Evolutionary conservation across 2,329 filamentous ascomycete species (phyloP).

Genomic region (Monilinia polystroma): DNA sequence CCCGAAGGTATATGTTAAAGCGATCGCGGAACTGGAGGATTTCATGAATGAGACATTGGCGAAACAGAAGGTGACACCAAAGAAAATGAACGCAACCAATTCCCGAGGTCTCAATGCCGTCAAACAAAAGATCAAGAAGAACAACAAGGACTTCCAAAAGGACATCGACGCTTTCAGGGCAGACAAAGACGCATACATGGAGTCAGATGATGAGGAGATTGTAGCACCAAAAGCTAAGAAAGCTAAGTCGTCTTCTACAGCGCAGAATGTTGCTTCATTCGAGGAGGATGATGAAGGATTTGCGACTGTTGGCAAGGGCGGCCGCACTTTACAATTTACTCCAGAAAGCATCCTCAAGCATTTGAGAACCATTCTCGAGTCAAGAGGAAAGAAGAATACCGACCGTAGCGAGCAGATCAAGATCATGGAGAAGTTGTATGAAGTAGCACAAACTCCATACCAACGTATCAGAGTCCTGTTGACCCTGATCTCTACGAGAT

Average conservation of each 20-base stretch:
- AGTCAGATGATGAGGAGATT: slow-evolving; percentile 72
- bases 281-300: slow-evolving; percentile 81
- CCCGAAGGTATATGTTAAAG: slow-evolving; percentile 90
- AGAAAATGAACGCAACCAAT: slow-evolving; percentile 98
- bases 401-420: slow-evolving; percentile 92
- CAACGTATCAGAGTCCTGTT: slow-evolving; percentile 91
- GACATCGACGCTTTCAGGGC: slow-evolving; percentile 86
- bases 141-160: slow-evolving; percentile 88
- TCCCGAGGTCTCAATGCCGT: slow-evolving; percentile 93
- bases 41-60: slow-evolving; percentile 89
- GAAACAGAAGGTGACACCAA: slow-evolving; percentile 92
- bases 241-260: slow-evolving; percentile 49
- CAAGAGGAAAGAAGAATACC: slow-evolving; percentile 98
- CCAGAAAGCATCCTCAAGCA: slow-evolving; percentile 98
- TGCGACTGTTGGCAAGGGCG: slow-evolving; percentile 82
- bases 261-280: slow-evolving; percentile 48
- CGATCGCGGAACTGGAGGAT: slow-evolving; percentile 90
- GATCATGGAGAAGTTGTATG: slow-evolving; percentile 92
- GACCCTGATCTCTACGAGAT: slow-evolving; percentile 87
- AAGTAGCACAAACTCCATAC: slow-evolving; percentile 88
- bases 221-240: slow-evolving; percentile 54
- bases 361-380: slow-evolving; percentile 87
- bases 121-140: slow-evolving; percentile 98
- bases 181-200: slow-evolving; percentile 85
- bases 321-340: slow-evolving; percentile 86